Percentiles rank a stretch among this genome's conserved stretches.
These are phyloP conservation scores for Chaetoscypha palmicola DNA, from an alignment of 2,329 filamentous ascomycete species.

Conservation along the genomic window DNA sequence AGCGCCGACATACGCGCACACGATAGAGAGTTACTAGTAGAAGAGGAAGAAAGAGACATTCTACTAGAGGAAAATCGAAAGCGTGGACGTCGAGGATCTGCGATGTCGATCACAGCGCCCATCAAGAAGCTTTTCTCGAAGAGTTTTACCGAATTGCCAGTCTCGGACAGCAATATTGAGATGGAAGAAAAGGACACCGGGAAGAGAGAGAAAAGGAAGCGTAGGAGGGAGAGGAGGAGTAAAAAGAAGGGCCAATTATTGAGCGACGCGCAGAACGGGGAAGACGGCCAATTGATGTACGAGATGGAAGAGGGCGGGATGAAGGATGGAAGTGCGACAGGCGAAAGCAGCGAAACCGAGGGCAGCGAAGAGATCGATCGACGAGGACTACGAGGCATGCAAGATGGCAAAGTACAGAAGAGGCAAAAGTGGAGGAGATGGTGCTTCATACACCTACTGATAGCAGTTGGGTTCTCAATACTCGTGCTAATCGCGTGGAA, in stretches of 20 bases:
- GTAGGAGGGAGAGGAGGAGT: conserved; percentile 40
- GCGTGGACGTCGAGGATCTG: conserved; percentile 32
- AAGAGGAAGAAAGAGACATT: conserved; percentile 65
- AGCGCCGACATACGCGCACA: conserved; percentile 63
- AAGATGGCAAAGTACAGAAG: conserved; percentile 42
- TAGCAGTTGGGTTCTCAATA: conserved; percentile 48
- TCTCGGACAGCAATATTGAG: conserved; percentile 20
- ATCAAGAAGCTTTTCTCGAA: conserved; percentile 34
- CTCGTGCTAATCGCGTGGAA: conserved; percentile 53
- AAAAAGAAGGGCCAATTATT: conserved; percentile 47
- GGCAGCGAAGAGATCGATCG: conserved; percentile 53
- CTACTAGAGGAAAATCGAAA: conserved; percentile 48
- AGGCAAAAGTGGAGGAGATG: conserved; percentile 47
- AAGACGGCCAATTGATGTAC: conserved; percentile 74
- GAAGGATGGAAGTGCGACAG: conserved; percentile 58
- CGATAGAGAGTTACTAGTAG: conserved; percentile 63
- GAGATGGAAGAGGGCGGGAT: conserved; percentile 81
- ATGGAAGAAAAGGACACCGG: conserved; percentile 6
- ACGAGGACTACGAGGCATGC: conserved; percentile 39
- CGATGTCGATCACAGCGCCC: conserved; percentile 28
- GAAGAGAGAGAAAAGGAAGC: conserved; percentile 38
- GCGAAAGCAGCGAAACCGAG: conserved; percentile 54
- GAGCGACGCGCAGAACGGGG: conserved; percentile 50
- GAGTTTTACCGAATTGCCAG: conserved; percentile 26
- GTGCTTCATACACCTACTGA: conserved; percentile 46